phyloP scores from a whole-genome alignment of 129 eudicot genomes.

The Erigeron canadensis region DNA sequence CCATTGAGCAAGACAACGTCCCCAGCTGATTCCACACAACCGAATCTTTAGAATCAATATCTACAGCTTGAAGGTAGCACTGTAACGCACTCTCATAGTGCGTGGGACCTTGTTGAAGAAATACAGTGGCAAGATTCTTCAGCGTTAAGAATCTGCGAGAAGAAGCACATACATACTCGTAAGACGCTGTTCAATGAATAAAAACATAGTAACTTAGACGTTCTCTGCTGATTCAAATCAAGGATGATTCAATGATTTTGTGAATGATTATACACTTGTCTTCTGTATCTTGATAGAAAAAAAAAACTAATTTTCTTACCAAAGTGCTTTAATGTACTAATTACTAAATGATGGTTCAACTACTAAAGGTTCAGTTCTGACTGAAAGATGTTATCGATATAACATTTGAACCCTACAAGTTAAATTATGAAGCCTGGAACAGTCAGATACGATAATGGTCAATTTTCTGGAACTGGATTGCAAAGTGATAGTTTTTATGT shows the following conservation, averaged over 20 bases:
- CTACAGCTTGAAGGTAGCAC: constrained; percentile 98
- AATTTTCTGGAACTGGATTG: no score
- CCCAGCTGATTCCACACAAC: constrained; percentile 98
- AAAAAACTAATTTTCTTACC: neutral
- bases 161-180: constrained; percentile 7
- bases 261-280: neutral
- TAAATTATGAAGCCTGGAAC: constrained; percentile 3
- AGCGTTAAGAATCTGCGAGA: constrained; percentile 74
- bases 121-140: constrained; percentile 92
- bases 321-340: constrained; percentile 2
- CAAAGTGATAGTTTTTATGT: neutral
- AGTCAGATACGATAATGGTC: neutral
- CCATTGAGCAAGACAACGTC: constrained; percentile 93
- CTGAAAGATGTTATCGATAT: neutral
- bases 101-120: constrained; percentile 75
- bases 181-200: no score
- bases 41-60: constrained; percentile 90
- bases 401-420: constrained; percentile 7
- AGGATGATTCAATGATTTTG: neutral
- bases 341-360: neutral
- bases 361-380: neutral
- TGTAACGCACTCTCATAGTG: constrained; percentile 68
- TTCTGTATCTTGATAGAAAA: neutral
- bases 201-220: no score
- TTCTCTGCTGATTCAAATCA: neutral